Evolutionary conservation across 805 yeast species (phyloP).

Genomic region (Pichia californica): DNA sequence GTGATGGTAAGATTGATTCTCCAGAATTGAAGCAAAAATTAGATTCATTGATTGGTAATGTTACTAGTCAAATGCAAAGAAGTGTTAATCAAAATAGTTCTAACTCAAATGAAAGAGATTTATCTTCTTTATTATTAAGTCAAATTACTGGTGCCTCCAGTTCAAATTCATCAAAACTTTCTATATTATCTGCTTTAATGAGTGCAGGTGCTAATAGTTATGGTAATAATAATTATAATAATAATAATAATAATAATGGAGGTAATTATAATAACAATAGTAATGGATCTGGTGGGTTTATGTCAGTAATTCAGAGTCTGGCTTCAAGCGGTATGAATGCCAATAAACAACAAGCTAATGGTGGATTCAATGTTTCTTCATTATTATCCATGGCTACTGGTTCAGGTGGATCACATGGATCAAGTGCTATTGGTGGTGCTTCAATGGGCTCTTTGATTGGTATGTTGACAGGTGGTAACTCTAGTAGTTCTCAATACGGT

Average conservation of each 20-base stretch:
- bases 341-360: constrained; percentile 17
- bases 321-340: constrained; percentile 22
- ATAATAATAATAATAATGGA: too few species aligned
- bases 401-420: neutral
- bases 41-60: constrained; percentile 17
- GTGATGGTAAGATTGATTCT: constrained; percentile 26
- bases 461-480: constrained; percentile 11
- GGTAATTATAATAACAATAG: too few species aligned
- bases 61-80: constrained; percentile 20
- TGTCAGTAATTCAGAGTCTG: constrained; percentile 21
- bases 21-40: constrained; percentile 28
- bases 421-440: constrained; percentile 5
- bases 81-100: constrained; percentile 19
- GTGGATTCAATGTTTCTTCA: constrained; percentile 25
- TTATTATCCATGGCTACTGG: constrained; percentile 14
- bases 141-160: constrained; percentile 23
- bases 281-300: constrained; percentile 16
- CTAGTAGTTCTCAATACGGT: neutral
- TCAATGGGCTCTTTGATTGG: constrained; percentile 19
- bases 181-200: constrained; percentile 22
- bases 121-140: constrained; percentile 22
- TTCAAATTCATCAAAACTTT: constrained; percentile 24
- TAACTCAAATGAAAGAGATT: constrained; percentile 24
- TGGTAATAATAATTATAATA: too few species aligned
- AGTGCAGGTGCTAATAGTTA: constrained; percentile 11